Percentiles rank a stretch among this genome's conserved stretches.
Evolutionary conservation across 2,329 filamentous ascomycete genomes (phyloP).

Genomic region (Stachybotrys echinatus): DNA sequence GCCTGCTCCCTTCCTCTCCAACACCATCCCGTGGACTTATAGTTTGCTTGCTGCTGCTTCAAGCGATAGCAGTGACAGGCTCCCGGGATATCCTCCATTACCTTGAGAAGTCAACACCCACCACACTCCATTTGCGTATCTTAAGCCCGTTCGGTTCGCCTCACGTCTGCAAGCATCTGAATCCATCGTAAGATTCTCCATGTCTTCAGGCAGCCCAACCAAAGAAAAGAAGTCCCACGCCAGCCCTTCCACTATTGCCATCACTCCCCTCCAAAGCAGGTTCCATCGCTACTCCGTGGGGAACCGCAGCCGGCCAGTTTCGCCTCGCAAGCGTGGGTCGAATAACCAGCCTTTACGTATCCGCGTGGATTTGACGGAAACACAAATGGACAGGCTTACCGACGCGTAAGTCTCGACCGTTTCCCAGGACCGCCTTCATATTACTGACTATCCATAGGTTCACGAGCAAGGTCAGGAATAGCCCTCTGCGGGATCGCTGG

Average conservation of each 20-base stretch:
- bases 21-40: too few relatives aligned
- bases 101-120: too few relatives aligned
- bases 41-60: neutral
- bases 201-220: neutral
- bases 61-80: neutral
- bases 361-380: constrained; percentile 42
- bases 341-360: constrained; percentile 35
- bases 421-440: neutral
- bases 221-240: constrained; percentile 15
- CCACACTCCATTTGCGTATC: too few relatives aligned
- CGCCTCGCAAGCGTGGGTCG: constrained; percentile 24
- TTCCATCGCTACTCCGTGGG: constrained; percentile 28
- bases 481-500: constrained; percentile 14
- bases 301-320: constrained; percentile 26
- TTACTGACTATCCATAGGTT: constrained; percentile 21
- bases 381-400: constrained; percentile 34
- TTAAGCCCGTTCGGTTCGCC: neutral
- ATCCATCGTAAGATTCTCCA: neutral
- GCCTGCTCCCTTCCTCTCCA: too few relatives aligned
- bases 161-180: neutral
- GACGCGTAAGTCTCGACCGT: constrained; percentile 30
- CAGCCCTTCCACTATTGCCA: constrained; percentile 14
- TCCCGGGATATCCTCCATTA: too few relatives aligned
- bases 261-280: constrained; percentile 27
- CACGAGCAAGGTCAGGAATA: constrained; percentile 22